Evolutionary conservation across 768 basidiomycete genomes (phyloP).

Genomic region (Trametes gibbosa): DNA sequence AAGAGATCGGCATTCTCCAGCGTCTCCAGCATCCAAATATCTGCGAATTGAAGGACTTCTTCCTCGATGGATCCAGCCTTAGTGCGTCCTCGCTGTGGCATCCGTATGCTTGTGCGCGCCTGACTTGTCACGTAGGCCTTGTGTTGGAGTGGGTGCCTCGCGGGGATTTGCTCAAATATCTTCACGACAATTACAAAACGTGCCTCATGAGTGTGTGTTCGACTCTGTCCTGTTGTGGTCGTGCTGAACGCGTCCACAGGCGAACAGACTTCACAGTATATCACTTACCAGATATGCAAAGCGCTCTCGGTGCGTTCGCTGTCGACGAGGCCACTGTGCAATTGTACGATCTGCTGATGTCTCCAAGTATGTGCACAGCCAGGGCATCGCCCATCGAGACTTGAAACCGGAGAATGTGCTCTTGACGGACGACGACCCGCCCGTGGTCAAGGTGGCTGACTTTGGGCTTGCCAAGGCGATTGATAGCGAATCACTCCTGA

Average conservation of each 20-base stretch:
- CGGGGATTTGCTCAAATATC: constrained; percentile 82
- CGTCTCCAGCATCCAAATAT: constrained; percentile 76
- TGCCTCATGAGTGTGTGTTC: constrained; percentile 56
- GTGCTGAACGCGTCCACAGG: neutral
- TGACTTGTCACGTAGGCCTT: constrained; percentile 46
- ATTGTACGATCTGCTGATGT: constrained; percentile 43
- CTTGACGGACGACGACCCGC: constrained; percentile 65
- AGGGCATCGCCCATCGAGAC: constrained; percentile 87
- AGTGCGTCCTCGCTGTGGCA: constrained; percentile 40
- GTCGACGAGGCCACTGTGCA: too few relatives aligned
- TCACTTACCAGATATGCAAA: constrained; percentile 81
- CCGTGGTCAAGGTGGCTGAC: constrained; percentile 84
- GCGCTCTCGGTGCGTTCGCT: constrained; percentile 56
- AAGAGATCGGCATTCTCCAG: constrained; percentile 80
- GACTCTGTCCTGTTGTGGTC: constrained; percentile 28
- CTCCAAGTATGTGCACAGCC: constrained; percentile 59
- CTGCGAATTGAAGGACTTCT: constrained; percentile 73
- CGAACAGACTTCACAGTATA: constrained; percentile 46
- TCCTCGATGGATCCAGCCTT: constrained; percentile 55
- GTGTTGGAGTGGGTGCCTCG: constrained; percentile 84
- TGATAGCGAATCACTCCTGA: constrained; percentile 66
- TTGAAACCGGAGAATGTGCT: constrained; percentile 93
- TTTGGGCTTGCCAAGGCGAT: constrained; percentile 93
- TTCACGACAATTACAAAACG: constrained; percentile 60
- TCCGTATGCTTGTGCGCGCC: neutral